These are phyloP conservation scores for Bruguiera hainesii DNA, from an alignment of 441 rosid genomes.

Conservation along the genomic window DNA sequence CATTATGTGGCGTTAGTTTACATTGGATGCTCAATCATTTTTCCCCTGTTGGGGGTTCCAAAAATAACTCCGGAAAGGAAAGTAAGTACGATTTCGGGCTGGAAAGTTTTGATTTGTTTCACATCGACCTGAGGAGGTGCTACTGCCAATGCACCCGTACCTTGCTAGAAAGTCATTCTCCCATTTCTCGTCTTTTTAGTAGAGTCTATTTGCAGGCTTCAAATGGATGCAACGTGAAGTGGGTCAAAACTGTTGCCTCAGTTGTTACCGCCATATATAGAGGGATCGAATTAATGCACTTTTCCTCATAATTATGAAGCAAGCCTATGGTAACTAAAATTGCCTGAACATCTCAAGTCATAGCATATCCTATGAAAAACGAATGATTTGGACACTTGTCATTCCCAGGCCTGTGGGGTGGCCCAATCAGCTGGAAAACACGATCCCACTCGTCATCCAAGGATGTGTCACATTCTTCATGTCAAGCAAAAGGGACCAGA, in stretches of 20 bases:
- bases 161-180: neutral
- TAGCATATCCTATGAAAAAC: too few relatives aligned
- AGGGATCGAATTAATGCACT: too few relatives aligned
- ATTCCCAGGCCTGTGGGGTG: too few relatives aligned
- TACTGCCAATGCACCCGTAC: neutral
- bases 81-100: slow-evolving; percentile 15
- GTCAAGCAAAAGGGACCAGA: slow-evolving; percentile 24
- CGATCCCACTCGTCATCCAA: slow-evolving; percentile 11
- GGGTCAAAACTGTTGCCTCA: neutral
- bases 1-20: slow-evolving; percentile 30
- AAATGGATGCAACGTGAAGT: neutral
- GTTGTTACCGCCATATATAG: too few relatives aligned
- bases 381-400: too few relatives aligned
- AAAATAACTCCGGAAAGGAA: slow-evolving; percentile 35
- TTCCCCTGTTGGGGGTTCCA: slow-evolving; percentile 25
- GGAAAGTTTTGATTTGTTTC: slow-evolving; percentile 4
- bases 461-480: slow-evolving; percentile 29
- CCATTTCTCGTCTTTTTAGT: neutral
- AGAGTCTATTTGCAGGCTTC: neutral
- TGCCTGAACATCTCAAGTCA: too few relatives aligned
- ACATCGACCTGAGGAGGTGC: neutral
- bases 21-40: slow-evolving; percentile 29
- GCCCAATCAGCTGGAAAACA: neutral
- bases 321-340: too few relatives aligned
- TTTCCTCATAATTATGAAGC: too few relatives aligned